Conservation (phyloP, 257 asterid genomes). For the Thymus mandschuricus region DNA sequence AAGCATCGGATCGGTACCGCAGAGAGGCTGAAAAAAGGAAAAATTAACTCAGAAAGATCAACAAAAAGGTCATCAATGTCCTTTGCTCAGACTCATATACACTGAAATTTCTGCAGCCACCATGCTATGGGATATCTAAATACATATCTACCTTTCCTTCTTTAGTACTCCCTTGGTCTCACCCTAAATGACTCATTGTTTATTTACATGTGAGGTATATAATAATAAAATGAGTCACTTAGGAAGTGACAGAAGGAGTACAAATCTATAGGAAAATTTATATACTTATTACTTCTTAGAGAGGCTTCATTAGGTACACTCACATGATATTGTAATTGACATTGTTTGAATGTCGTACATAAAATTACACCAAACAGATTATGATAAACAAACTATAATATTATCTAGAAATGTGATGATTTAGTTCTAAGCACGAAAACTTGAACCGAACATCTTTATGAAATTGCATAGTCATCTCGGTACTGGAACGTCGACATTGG, state of each 20-base stretch:
- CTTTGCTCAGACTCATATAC: slow-evolving; percentile 13
- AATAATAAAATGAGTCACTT: no score
- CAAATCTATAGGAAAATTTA: not conserved
- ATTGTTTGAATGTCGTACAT: slow-evolving; percentile 13
- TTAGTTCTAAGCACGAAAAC: slow-evolving; percentile 16
- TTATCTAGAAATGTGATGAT: slow-evolving; percentile 17
- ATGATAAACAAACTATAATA: slow-evolving; percentile 13
- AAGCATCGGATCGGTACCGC: slow-evolving; percentile 91
- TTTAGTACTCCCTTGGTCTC: not conserved
- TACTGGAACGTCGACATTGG: slow-evolving; percentile 24
- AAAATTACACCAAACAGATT: slow-evolving; percentile 17
- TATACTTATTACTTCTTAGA: not conserved
- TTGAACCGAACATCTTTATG: slow-evolving; percentile 12
- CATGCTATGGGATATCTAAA: slow-evolving; percentile 3
- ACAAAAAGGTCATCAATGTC: slow-evolving; percentile 23
- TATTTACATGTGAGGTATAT: no score
- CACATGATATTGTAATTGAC: slow-evolving; percentile 14
- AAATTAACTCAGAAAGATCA: slow-evolving; percentile 21
- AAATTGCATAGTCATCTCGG: slow-evolving; percentile 2
- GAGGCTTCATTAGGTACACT: not conserved
- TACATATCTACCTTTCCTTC: not conserved
- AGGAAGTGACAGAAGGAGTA: not conserved
- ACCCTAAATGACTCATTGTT: no score
- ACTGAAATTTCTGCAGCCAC: slow-evolving; percentile 29
- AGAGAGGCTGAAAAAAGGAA: slow-evolving; percentile 69